Conservation (phyloP, 2,329 filamentous ascomycete species). For the Colletotrichum camelliae region DNA sequence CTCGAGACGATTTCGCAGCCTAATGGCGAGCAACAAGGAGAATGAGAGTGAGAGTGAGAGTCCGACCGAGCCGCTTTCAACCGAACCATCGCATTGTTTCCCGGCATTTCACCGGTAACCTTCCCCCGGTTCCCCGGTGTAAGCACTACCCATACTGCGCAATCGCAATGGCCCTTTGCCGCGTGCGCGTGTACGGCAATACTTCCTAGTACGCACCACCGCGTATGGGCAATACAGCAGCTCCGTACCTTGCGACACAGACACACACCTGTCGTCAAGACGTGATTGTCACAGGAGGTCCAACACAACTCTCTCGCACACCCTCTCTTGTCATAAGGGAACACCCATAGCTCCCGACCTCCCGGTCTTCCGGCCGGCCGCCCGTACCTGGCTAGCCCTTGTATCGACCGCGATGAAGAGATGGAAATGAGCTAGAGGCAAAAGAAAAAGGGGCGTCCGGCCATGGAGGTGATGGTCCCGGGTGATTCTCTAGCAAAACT, state of each 20-base stretch:
- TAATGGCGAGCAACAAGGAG: background rate
- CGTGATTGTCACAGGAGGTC: background rate
- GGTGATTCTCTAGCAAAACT: background rate
- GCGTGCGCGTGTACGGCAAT: background rate
- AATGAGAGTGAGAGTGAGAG: background rate
- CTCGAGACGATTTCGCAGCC: background rate
- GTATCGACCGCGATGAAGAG: background rate
- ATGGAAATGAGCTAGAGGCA: background rate
- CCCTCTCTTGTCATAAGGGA: background rate
- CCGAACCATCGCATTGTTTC: background rate
- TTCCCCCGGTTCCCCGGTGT: constrained; percentile 12
- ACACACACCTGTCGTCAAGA: background rate
- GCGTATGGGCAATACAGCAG: background rate
- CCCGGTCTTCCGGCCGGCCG: constrained; percentile 10
- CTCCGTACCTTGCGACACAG: background rate
- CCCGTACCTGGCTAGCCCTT: constrained; percentile 1
- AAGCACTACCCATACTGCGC: background rate
- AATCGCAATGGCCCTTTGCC: constrained; percentile 1
- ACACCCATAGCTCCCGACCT: constrained; percentile 5
- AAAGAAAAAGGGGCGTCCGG: background rate
- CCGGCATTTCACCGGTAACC: background rate
- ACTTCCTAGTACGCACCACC: background rate
- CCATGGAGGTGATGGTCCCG: background rate
- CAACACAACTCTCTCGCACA: background rate
- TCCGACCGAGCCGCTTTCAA: background rate